Conservation (phyloP, 129 eudicot genomes). For the Arctium lappa region DNA sequence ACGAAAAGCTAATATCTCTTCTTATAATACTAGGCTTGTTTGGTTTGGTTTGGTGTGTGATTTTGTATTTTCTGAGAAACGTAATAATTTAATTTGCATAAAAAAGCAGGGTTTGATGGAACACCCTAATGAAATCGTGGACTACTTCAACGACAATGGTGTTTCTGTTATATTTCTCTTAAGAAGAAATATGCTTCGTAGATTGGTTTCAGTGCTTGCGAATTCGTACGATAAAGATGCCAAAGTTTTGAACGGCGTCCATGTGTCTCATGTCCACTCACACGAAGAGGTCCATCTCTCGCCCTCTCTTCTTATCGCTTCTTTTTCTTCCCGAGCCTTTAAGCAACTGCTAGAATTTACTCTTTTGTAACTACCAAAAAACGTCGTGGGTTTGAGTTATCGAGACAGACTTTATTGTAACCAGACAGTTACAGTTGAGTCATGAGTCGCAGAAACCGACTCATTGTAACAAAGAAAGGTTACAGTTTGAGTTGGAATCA, state of each 20-base stretch:
- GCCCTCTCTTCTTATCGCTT: neutral
- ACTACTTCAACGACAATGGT: constrained; percentile 62
- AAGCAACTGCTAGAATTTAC: neutral
- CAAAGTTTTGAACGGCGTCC: constrained; percentile 65
- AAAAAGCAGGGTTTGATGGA: constrained; percentile 61
- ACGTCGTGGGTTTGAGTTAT: neutral
- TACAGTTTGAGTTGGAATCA: neutral
- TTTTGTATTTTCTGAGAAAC: neutral
- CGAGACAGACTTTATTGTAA: too few relatives aligned
- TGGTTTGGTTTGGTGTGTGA: neutral
- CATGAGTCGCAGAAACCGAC: too few relatives aligned
- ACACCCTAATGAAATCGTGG: constrained; percentile 57
- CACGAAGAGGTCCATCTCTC: constrained; percentile 56
- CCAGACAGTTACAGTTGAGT: too few relatives aligned
- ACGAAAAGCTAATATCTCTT: too few relatives aligned
- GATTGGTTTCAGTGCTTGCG: constrained; percentile 80
- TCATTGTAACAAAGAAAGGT: too few relatives aligned
- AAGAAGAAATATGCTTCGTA: constrained; percentile 70
- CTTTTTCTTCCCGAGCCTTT: neutral
- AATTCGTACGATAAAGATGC: constrained; percentile 74
- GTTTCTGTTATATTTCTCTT: constrained; percentile 67
- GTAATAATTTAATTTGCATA: neutral
- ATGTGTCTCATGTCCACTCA: constrained; percentile 83
- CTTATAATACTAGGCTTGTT: too few relatives aligned
- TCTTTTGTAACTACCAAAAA: neutral